Evolutionary conservation across 2,329 filamentous ascomycete species (phyloP), one percentile per base, ranked within the genome.

Genomic region (Lasiodiplodia gonubiensis): DNA sequence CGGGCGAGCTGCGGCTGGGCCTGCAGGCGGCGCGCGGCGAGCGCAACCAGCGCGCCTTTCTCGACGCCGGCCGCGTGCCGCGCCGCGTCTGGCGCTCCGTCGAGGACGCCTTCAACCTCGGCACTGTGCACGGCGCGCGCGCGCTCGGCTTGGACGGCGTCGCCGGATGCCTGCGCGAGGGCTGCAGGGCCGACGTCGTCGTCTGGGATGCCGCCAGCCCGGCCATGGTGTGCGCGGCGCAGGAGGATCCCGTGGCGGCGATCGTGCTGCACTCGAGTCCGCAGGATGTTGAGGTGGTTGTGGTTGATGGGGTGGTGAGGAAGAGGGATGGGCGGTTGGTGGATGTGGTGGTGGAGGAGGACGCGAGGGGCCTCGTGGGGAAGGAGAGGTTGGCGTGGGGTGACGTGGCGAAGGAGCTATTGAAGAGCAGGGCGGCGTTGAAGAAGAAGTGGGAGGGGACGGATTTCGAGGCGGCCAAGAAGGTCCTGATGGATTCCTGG

Each of bases 91-190:
- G 85, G 2, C 82, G 86, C 35, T 75, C 74, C 0, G 79, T 78
- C 0, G 77, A 81, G 53, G 78, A 84, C 48, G 82, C 77, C 2
- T 86, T 83, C 72, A 85, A 85, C 69, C 77, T 86, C 6, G 83
- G 76, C 0, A 86, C 83, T 0, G 78, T 85, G n/a, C 74, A 76
- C 1, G 83, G 82, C 0, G 83, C 83, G 0, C 73, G 77, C 66
- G 81, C 82, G 0, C 73, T 80, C 3, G 77, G 80, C 1, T 76
- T 84, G 77, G 77, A 77, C 23, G 71, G 77, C 11, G 70, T 80
- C 53, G 75, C 85, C 27, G 84, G 84, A 0, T 80, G 77, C 21
- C 75, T 87, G 48, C 74, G 74, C n/a, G 80, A 79, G 14, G 83
- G 83, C 0, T 81, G 81, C 68, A 73, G 75, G 39, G 84, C 84